phyloP scores from a whole-genome alignment of 1,139 yeast species.

The Kodamaea plutei region DNA sequence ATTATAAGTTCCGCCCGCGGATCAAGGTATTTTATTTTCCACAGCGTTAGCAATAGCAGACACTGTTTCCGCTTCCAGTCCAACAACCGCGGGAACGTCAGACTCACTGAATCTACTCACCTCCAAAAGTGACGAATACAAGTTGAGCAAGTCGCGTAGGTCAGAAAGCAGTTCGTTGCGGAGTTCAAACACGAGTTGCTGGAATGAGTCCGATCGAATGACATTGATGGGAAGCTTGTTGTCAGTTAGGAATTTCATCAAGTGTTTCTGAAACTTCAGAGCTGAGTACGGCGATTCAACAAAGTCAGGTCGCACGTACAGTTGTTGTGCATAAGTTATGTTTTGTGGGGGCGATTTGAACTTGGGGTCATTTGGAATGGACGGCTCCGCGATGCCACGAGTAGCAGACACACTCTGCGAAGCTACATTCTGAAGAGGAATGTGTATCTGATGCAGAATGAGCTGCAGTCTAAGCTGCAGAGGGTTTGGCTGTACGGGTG shows the following conservation, averaged over 20 bases:
- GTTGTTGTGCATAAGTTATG: no score
- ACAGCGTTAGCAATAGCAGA: slow-evolving; percentile 16
- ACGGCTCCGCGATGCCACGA: no score
- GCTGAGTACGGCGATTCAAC: slow-evolving; percentile 44
- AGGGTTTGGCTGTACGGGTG: no score
- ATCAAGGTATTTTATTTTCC: slow-evolving; percentile 9
- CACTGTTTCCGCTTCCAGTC: slow-evolving; percentile 13
- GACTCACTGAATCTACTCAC: slow-evolving; percentile 19
- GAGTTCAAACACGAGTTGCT: slow-evolving; percentile 48
- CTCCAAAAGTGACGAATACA: slow-evolving; percentile 45
- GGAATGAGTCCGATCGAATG: slow-evolving; percentile 49
- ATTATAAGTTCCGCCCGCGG: no score
- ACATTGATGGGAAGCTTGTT: slow-evolving; percentile 48
- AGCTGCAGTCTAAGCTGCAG: no score
- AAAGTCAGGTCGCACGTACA: no score
- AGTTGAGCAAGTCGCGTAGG: slow-evolving; percentile 41
- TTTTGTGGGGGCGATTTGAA: no score
- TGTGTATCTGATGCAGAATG: no score
- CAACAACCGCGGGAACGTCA: slow-evolving; percentile 1
- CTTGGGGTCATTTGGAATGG: slow-evolving; percentile 3
- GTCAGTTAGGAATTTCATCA: slow-evolving; percentile 48
- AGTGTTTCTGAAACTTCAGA: slow-evolving; percentile 48
- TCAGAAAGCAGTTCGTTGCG: slow-evolving; percentile 47
- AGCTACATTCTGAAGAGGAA: no score
- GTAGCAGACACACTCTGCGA: no score